Base-by-base conservation (phyloP, 257 asterid genomes). In the Oldenlandia corymbosa region DNA sequence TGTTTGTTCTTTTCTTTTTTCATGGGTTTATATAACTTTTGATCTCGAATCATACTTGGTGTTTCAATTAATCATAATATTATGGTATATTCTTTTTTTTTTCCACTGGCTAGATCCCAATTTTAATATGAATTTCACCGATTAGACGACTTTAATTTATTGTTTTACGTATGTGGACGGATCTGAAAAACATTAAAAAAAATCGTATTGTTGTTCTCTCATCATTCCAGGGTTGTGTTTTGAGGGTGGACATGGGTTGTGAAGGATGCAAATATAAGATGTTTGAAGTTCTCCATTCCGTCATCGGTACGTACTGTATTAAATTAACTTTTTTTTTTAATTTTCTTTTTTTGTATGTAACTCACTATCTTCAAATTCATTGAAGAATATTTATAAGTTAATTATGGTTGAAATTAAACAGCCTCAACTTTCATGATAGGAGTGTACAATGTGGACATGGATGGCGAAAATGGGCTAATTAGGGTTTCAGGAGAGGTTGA, bases 401-500 rank as follows among this genome's bases (percentile, higher is more conserved):
- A 39, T 49, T 51, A 42, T 11, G 18, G 59, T 10, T 24, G 26
- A 26, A 16, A 60, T 28, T 21, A 26, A 11, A 11, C 48, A 39
- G 1, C 26, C 11, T 24, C 26, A 0, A 52, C 4, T 34, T 34
- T n/a, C n/a, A n/a, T n/a, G 1, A 42, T 58, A 81, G 87, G 87
- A 37, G 78, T 73, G 2, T 83, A 73, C 27, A 76, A 74, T 12
- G 70, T 83, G 2, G 45, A 67, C 0, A 49, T 80, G 1, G 79
- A 78, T 34, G 74, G 81, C 0, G 75, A 73, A 36, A 45, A 45
- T 27, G 71, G 68, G 24, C 56, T 58, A 16, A 68, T 68, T 1
- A 66, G 10, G 41, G 70, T 83, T 6, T 10, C 32, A 3, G 89
- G 86, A 2, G 81, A 80, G 58, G 89, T 78, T 14, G 79, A 83